These are phyloP conservation scores for Talaromyces verruculosus DNA, from an alignment of 2,329 filamentous ascomycete genomes.

Conservation along the genomic window DNA sequence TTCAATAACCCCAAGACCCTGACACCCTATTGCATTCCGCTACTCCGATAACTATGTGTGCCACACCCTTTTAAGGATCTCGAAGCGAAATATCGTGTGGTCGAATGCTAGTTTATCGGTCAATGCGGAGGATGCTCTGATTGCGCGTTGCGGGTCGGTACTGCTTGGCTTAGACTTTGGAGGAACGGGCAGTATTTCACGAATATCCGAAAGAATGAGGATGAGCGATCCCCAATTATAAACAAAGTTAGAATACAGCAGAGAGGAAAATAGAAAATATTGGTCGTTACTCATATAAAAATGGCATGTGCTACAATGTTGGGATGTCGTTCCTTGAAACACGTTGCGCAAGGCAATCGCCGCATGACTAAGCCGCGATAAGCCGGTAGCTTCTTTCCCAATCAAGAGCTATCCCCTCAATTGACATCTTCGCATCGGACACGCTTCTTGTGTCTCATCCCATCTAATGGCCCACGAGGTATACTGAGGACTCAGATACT, in stretches of 20 bases:
- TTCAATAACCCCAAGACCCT: conserved; percentile 16
- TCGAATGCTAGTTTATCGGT: conserved; percentile 13
- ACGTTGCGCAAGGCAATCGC: conserved; percentile 14
- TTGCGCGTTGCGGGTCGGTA: conserved; percentile 34
- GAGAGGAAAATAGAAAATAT: neutral
- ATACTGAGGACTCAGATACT: neutral
- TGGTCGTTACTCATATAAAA: neutral
- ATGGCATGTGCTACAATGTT: neutral
- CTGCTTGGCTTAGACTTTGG: neutral
- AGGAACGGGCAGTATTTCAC: neutral
- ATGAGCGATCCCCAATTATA: neutral
- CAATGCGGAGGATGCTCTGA: conserved; percentile 19
- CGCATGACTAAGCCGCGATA: conserved; percentile 24
- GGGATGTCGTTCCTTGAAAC: conserved; percentile 10
- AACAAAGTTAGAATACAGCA: neutral
- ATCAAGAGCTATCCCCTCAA: conserved; percentile 17
- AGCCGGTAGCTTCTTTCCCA: conserved; percentile 21
- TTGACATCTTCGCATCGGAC: conserved; percentile 3
- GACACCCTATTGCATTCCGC: conserved; percentile 15
- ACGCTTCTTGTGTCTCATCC: conserved; percentile 9
- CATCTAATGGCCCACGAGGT: neutral
- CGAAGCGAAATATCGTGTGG: neutral
- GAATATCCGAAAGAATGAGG: neutral
- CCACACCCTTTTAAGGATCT: neutral
- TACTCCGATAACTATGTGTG: neutral